Evolutionary conservation across 176 grass and related monocot species (phyloP).

Genomic region (Eremochloa ophiuroides): DNA sequence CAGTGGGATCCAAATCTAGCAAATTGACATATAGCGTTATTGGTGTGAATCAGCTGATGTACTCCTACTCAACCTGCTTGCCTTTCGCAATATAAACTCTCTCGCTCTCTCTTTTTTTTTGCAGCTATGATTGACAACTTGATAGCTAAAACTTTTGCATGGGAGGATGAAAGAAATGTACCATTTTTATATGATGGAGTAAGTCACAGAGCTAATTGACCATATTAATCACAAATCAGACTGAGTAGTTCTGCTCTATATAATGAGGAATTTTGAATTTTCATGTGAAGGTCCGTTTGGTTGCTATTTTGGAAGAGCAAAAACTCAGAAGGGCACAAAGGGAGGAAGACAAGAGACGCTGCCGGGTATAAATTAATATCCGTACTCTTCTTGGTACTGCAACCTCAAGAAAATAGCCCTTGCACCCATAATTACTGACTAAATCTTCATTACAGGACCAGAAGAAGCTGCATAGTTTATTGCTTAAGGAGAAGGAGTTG

Average conservation of each 20-base stretch:
- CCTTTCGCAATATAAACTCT: not conserved
- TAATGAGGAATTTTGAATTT: constrained; percentile 22
- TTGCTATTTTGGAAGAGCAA: constrained; percentile 92
- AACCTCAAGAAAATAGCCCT: not conserved
- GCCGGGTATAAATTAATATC: constrained; percentile 45
- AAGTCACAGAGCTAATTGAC: constrained; percentile 20
- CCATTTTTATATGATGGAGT: constrained; percentile 94
- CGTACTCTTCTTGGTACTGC: not conserved
- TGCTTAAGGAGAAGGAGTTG: constrained; percentile 79
- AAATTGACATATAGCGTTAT: constrained; percentile 5
- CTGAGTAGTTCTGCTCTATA: not conserved
- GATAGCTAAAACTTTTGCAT: constrained; percentile 74
- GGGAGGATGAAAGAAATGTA: constrained; percentile 70
- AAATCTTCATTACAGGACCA: constrained; percentile 53
- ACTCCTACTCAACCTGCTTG: not conserved
- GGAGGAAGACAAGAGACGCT: constrained; percentile 73
- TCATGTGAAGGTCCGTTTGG: constrained; percentile 65
- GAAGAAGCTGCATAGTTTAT: constrained; percentile 75
- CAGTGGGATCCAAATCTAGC: not conserved
- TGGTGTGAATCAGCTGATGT: not conserved
- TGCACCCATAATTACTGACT: not conserved
- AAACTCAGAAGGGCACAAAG: constrained; percentile 79
- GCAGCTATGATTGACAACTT: constrained; percentile 85
- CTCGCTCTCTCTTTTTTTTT: no score
- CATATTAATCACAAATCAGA: not conserved